Evolutionary conservation across 306 rosid genomes (phyloP), one percentile per base, ranked within the genome.

Genomic region (Cercis canadensis): DNA sequence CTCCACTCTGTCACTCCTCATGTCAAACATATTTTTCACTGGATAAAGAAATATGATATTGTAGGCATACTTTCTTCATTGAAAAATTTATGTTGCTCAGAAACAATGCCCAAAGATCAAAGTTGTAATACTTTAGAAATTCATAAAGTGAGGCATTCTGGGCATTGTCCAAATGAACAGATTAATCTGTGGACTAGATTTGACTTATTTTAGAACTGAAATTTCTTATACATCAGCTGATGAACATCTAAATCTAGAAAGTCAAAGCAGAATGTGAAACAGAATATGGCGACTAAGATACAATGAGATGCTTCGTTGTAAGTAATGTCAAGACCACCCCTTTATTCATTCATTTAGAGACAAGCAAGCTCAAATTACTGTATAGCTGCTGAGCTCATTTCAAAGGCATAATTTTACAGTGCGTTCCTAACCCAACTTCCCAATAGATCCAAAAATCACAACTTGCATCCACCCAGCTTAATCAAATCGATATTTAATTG

Each of bases 121-220:
- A 70, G 39, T 16, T 57, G 14, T 34, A 13, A 37, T 8, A 24
- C 1, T 24, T 24, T 24, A 24, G 29, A 45, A 18, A 29, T 34
- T 65, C 41, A 63, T 39, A 7, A 76, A 63, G 21, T 63, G 61
- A 43, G 16, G 34, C 39, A 18, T 13, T n/a, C 37, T 36, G 61
- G 36, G 60, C 67, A 36, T 12, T 17, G 57, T 24, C 47, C 16
- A 70, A 70, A 6, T 14, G 21, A 16, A 34, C 15, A 60, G 11
- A 72, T 51, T 50, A 67, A 58, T 39, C 19, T 29, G 19, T 66
- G 29, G 6, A 50, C n/a, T 46, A 61, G 29, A 75, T 31, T 52
- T 51, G 50, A 32, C 67, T 41, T 51, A 62, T 15, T 21, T 52
- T 51, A 33, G 57, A 31, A 24, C 41, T 24, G 34, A 59, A 12